A percentile compares a stretch with the other conserved stretches of the same genome.
These are phyloP conservation scores for Pezizomycotina sp. DNA, from an alignment of 2,329 filamentous ascomycete genomes.

Conservation along the genomic window DNA sequence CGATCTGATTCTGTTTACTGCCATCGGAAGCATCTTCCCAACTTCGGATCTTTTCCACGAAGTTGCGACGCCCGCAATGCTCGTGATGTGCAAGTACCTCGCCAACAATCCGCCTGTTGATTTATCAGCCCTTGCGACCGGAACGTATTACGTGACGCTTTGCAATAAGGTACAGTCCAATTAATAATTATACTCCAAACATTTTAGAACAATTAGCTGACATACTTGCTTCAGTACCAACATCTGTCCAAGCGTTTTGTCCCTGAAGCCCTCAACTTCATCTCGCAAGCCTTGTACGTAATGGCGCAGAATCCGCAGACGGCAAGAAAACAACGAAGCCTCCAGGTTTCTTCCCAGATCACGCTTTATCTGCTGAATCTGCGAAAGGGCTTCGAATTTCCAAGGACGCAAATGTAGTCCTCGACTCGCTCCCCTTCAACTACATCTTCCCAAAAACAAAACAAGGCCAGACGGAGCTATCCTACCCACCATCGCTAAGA, in stretches of 20 bases:
- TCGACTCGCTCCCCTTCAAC: conserved; percentile 46
- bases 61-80: conserved; percentile 75
- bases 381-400: no score
- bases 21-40: conserved; percentile 70
- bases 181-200: not conserved
- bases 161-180: conserved; percentile 36
- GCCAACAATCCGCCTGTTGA: conserved; percentile 55
- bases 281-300: conserved; percentile 53
- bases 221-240: conserved; percentile 48
- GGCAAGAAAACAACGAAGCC: no score
- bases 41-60: conserved; percentile 96
- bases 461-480: conserved; percentile 34
- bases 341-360: conserved; percentile 45
- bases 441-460: no score
- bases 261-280: conserved; percentile 73
- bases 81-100: conserved; percentile 69
- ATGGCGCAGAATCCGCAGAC: conserved; percentile 44
- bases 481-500: conserved; percentile 34
- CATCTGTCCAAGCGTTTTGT: conserved; percentile 68
- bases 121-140: conserved; percentile 51
- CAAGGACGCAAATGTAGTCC: conserved; percentile 41
- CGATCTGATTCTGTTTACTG: conserved; percentile 69
- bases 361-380: conserved; percentile 41
- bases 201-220: not conserved
- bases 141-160: conserved; percentile 63